phyloP scores from a whole-genome alignment of 164 flowering plant genomes.

The Stephania cephalantha region DNA sequence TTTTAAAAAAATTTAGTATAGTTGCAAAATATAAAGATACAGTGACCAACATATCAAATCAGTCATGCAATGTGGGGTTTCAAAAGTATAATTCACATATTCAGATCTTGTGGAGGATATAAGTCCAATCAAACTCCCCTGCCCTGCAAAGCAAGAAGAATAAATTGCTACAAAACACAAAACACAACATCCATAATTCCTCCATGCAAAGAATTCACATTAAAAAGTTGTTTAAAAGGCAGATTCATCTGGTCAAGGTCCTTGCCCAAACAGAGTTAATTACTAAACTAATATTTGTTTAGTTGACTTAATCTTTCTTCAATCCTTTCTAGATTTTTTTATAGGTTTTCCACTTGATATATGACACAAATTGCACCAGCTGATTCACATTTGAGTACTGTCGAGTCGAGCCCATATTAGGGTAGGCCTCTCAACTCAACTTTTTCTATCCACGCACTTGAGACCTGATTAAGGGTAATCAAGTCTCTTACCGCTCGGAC shows the following conservation, averaged over 20 bases:
- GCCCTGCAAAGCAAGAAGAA: background rate
- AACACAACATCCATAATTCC: background rate
- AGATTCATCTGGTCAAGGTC: background rate
- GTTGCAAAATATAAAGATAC: background rate
- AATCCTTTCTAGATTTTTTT: background rate
- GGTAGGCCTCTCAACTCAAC: no score
- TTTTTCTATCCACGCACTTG: no score
- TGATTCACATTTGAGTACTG: no score
- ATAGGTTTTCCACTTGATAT: no score
- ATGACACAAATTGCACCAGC: no score
- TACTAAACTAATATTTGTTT: background rate
- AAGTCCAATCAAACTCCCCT: background rate
- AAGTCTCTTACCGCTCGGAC: no score
- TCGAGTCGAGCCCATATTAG: no score
- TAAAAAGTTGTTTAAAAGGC: background rate
- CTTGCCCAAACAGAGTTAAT: background rate
- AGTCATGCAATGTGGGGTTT: background rate
- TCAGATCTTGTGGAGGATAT: background rate
- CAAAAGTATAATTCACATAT: background rate
- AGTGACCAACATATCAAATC: background rate
- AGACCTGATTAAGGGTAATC: no score
- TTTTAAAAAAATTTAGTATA: no score
- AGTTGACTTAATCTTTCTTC: background rate
- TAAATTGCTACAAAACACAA: background rate
- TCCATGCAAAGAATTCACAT: background rate